These are phyloP conservation scores for Kuraishia floccosa DNA, from an alignment of 805 yeast genomes.

Conservation along the genomic window DNA sequence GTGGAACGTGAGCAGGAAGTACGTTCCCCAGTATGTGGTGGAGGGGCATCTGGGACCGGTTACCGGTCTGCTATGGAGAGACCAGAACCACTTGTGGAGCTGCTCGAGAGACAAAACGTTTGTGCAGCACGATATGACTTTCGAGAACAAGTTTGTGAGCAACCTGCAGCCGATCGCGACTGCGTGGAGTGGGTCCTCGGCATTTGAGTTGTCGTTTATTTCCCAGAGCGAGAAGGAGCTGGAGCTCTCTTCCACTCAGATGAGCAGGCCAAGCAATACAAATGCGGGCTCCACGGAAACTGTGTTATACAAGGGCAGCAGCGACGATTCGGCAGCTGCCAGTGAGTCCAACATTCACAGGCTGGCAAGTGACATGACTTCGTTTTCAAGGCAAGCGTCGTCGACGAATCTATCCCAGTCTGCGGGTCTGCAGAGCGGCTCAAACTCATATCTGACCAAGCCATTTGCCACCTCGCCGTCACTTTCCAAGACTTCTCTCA, in stretches of 20 bases:
- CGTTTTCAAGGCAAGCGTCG: no score
- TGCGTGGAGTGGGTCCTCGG: constrained; percentile 43
- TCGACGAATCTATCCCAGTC: constrained; percentile 1
- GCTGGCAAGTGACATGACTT: no score
- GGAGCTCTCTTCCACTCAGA: constrained; percentile 10
- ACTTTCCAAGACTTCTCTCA: no score
- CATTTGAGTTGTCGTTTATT: constrained; percentile 36
- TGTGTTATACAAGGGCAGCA: no score
- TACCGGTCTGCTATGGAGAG: constrained; percentile 47
- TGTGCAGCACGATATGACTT: constrained; percentile 33
- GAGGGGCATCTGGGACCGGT: constrained; percentile 37
- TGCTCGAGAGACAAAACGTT: constrained; percentile 39
- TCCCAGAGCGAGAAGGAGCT: constrained; percentile 36
- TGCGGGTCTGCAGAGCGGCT: neutral
- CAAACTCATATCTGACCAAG: neutral
- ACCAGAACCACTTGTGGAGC: constrained; percentile 33
- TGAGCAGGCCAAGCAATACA: no score
- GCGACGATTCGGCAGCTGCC: no score
- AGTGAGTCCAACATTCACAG: no score
- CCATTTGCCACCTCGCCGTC: no score
- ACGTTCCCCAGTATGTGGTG: constrained; percentile 50
- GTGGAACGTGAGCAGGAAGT: constrained; percentile 61
- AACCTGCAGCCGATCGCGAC: constrained; percentile 38
- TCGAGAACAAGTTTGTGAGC: constrained; percentile 31
- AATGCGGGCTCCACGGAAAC: no score